A percentile compares a stretch with the other conserved stretches of the same genome.
These are phyloP conservation scores for Haplosporangium gracile DNA, from an alignment of 192 early-diverging fungal genomes.

Conservation along the genomic window DNA sequence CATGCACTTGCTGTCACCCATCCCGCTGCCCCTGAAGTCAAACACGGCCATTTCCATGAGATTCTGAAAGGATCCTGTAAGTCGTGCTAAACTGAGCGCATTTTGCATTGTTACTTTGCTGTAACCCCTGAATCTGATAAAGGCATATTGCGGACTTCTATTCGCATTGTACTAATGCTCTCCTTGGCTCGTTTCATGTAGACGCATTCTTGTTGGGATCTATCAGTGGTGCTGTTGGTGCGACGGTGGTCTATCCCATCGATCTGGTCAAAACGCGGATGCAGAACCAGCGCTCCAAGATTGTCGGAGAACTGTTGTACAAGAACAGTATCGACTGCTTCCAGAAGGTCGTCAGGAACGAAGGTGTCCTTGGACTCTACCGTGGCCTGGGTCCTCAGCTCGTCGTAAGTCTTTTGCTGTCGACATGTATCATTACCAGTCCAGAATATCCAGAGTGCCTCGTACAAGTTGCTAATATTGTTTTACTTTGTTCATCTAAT, in stretches of 20 bases:
- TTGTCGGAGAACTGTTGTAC: constrained; percentile 93
- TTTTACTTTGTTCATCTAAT: not conserved
- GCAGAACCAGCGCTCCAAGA: constrained; percentile 95
- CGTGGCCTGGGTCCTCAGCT: constrained; percentile 94
- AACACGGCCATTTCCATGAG: constrained; percentile 36
- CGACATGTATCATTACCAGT: too few species aligned
- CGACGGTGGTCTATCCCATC: constrained; percentile 97
- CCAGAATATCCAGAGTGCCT: too few species aligned
- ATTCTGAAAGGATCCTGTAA: constrained; percentile 51
- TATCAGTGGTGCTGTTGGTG: constrained; percentile 94
- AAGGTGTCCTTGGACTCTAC: constrained; percentile 92
- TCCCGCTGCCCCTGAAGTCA: constrained; percentile 23
- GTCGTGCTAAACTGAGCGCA: not conserved
- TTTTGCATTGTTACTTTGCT: not conserved
- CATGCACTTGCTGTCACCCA: constrained; percentile 38
- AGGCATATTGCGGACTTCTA: not conserved
- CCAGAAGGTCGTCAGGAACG: constrained; percentile 91
- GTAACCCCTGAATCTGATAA: not conserved
- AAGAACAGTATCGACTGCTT: constrained; percentile 98
- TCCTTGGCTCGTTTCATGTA: not conserved
- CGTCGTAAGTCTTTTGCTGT: constrained; percentile 57
- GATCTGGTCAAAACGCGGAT: constrained; percentile 99
- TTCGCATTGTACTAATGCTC: not conserved
- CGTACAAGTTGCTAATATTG: not conserved
- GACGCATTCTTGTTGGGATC: constrained; percentile 79